Evolutionary conservation across 2,329 filamentous ascomycete species (phyloP), one percentile per base, ranked within the genome.

Genomic region (Coniosporium tulheliwenetii): DNA sequence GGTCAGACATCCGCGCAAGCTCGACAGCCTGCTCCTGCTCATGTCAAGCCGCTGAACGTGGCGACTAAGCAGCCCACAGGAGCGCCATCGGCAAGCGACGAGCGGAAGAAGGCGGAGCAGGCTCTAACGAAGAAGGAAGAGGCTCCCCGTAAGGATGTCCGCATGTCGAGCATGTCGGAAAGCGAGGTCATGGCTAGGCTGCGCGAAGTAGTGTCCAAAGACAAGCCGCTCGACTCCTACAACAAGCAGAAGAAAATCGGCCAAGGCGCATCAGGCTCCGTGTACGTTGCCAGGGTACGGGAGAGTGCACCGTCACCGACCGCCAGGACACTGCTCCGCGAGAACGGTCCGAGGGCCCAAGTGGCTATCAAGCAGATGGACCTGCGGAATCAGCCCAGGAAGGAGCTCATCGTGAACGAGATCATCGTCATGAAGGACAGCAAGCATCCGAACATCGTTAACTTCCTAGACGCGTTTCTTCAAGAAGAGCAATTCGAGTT

Each of bases 391-490:
- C 91, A 98, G 62, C 91, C 91, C 38, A 75, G 91, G 44, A 98
- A 98, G 70, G 91, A 98, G 63, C 68, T 98, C 54, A 98, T 98
- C 55, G 91, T 98, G 40, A 98, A 98, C 61, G 91, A 98, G 57
- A 98, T 98, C 56, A 93, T 98, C 67, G 91, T 98, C 44, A 98
- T 98, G 91, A 95, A 96, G 67, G 91, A 98, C 65, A 94, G 85
- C 69, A 84, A 87, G 58, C 91, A 98, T 61, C 80, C 82, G 45
- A 98, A 98, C 63, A 98, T 98, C 67, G 91, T 98, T 63, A 98
- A 98, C 65, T 98, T 94, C 66, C 68, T 98, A 30, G 91, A 98
- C 52, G 87, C 89, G 3, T 98, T 96, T 70, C 66, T 98, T 56
- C 84, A 91, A 54, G 93, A 95, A 60, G 89, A 91, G 61, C 86